Base-by-base conservation (phyloP, 805 yeast genomes). In the Nakazawaea anatomiae region DNA sequence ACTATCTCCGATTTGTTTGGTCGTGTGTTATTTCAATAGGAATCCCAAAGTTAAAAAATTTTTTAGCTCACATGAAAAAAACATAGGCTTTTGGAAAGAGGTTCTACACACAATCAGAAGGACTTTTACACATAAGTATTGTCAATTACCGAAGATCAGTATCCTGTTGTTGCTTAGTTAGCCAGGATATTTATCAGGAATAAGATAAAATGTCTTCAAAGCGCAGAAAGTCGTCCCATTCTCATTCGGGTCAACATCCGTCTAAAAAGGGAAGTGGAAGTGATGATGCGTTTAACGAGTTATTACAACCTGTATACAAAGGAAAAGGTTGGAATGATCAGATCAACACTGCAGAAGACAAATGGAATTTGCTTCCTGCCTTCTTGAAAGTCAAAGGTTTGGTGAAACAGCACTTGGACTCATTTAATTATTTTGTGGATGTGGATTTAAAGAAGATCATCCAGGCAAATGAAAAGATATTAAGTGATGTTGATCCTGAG, bases 351-450 rank as follows among this genome's bases (percentile, higher is more conserved):
- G 94, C 96, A 9, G 89, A 89, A 59, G 99, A 94, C 68, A 94
- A 94, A 66, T 94, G 99, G 99, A 87, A 94, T 59, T 74, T 94
- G 44, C 71, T 94, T 40, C 99, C 99, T 0, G 99, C 99, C 0
- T 94, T 94, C 63, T 72, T 94, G 55, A 89, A 90, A 63, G 96
- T 94, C 43, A 94, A 94, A 66, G 99, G 99, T 50, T 72, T 94
- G 47, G 98, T 94, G 44, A 94, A 94, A 62, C 99, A 94, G 72
- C 99, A 94, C 73, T 74, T 94, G 63, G 99, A 94, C 64, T 94
- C 99, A n/a, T 94, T 89, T 76, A 92, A 94, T 64, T 94, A 89
- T 70, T 94, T 94, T 66, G 96, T 94, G 18, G 97, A 94, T 61
- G 83, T 81, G 6, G 99, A 94, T 65, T 76, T 94, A 66, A 89